Base-by-base conservation (phyloP, 495 filamentous ascomycete species). In the Penicillium arizonense region DNA sequence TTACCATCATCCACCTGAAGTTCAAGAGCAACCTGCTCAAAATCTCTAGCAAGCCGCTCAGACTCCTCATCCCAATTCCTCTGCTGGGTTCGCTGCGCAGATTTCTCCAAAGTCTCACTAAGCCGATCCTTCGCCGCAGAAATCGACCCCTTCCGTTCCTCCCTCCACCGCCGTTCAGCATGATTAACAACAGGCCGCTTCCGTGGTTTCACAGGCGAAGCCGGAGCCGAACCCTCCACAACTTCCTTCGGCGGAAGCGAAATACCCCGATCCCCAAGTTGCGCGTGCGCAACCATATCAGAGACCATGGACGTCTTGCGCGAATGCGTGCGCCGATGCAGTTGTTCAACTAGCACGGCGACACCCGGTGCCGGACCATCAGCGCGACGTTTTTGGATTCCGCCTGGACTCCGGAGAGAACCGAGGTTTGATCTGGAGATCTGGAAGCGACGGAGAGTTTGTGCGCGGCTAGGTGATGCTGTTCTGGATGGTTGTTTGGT, bases 1-100 rank as follows among this genome's bases (percentile, higher is more conserved):
- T 52, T 51, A 5, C 9, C 30, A 18, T 18, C 18, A 18, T 18
- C 18, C 18, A 18, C 18, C 48, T 75, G 68, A 0, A 77, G 50
- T 48, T 79, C 72, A 41, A 79, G 56, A n/a, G 76, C 76, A 47
- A 81, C 61, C 41, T 71, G 59, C 52, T 80, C 75, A 20, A 81
- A 67, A 33, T 80, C 70, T 36, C 50, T 56, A 5, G 73, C 77
- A 21, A 82, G 59, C 14, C 69, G 63, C 7, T 75, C 70, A 8
- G 77, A 75, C 39, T 73, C 69, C 39, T 72, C 65, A 10, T 78
- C 71, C 73, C 74, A 77, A 11, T 61, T 68, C 26, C 52, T 73
- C 45, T 70, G 62, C 3, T 63, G 41, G 5, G 59, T 59, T 5
- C 0, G 6, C 40, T 68, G 61, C 2, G 70, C 64, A 37, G 63